Evolutionary conservation across 768 basidiomycete species (phyloP), one percentile per base, ranked within the genome.

Genomic region (Mycena amicta): DNA sequence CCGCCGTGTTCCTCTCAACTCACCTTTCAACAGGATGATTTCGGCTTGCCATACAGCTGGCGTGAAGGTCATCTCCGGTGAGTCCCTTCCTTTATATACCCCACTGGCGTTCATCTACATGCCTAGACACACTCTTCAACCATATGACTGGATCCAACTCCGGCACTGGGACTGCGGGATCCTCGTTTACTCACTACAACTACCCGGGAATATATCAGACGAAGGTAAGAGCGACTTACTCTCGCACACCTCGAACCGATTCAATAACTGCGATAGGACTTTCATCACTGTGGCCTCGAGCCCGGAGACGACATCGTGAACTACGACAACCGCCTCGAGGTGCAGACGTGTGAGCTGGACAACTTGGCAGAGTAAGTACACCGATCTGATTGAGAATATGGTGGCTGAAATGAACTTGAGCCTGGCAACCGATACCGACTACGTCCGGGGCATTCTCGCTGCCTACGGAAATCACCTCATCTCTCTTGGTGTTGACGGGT

Each of bases 121-220:
- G n/a, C n/a, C n/a, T n/a, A n/a, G n/a, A 84, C 66, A 85, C 83
- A 0, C 71, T 89, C 26, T 83, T 80, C 70, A 88, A 89, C 69
- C 87, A 89, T 65, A 88, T 88, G 87, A 69, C 84, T 2, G 83
- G 77, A 0, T 25, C 61, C 2, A 73, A 80, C 45, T 78, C 75
- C 18, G 85, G 83, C 0, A 75, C 75, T 13, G 84, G 84, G 4
- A 72, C 77, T 16, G 83, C 70, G 1, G 83, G 83, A 6, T 80
- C 77, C 39, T 67, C 72, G 0, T 87, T 80, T 67, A 82, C 82
- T 2, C 80, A 85, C 57, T 87, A 84, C 57, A 61, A 68, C 27
- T 83, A 83, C 64, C 77, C 79, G 18, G 80, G 79, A 0, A 81
- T 80, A 16, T 83, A 83, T 53, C 72, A n/a, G n/a, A n/a, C n/a